These are phyloP conservation scores for Trichoderma gracile DNA, from an alignment of 2,329 filamentous ascomycete genomes.

Conservation along the genomic window DNA sequence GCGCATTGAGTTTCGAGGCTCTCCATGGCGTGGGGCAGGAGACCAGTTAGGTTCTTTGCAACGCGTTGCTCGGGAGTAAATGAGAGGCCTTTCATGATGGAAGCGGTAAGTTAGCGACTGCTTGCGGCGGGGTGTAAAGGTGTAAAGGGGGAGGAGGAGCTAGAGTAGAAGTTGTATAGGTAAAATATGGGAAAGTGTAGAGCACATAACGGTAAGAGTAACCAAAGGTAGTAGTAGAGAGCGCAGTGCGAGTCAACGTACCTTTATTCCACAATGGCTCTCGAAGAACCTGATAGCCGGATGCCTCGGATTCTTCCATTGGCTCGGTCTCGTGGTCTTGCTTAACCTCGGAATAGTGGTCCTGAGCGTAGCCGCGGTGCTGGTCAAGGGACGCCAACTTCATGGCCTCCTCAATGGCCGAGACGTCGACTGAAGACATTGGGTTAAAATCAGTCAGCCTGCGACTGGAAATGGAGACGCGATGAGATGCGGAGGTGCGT, in stretches of 20 bases:
- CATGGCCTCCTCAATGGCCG: conserved; percentile 60
- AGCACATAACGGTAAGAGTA: neutral
- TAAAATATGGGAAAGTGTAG: neutral
- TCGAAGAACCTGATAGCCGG: conserved; percentile 61
- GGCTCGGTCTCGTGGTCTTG: conserved; percentile 58
- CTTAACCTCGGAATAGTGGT: conserved; percentile 57
- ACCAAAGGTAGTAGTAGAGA: neutral
- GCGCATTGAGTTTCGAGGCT: conserved; percentile 60
- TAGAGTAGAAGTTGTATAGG: neutral
- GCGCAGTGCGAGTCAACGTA: conserved; percentile 34
- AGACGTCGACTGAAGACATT: conserved; percentile 57
- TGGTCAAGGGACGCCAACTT: conserved; percentile 61
- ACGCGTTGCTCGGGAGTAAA: conserved; percentile 66
- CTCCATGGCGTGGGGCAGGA: conserved; percentile 65
- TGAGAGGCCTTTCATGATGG: conserved; percentile 54
- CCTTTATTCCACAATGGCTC: conserved; percentile 68
- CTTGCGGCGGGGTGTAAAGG: neutral
- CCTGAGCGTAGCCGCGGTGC: conserved; percentile 60
- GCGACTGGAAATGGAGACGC: conserved; percentile 52
- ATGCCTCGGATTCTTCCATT: conserved; percentile 51
- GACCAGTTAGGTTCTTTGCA: conserved; percentile 64
- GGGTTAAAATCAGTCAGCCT: conserved; percentile 56
- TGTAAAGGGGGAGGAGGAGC: neutral
- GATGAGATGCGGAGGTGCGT: conserved; percentile 53
- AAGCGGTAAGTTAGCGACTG: conserved; percentile 10